Base-by-base conservation (phyloP, 2,329 filamentous ascomycete genomes). In the Fusarium praegraminearum region DNA sequence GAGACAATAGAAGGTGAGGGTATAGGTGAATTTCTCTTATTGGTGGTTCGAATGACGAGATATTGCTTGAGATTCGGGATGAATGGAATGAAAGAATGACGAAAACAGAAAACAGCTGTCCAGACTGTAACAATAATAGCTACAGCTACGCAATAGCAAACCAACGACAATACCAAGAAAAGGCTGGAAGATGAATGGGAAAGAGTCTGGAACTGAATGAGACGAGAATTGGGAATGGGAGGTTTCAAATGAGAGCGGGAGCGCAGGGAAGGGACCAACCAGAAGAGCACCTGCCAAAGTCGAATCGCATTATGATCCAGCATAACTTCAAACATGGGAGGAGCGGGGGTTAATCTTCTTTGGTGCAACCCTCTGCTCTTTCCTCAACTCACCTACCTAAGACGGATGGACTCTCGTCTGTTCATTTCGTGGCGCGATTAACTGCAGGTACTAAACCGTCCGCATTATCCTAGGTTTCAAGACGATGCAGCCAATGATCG, bases 61-160 rank as follows among this genome's bases (percentile, higher is more conserved):
- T 67, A 60, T 65, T 73, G 65, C 72, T 50, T 62, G 30, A 68
- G 52, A 56, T 44, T 36, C 26, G 40, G 46, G 24, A 43, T 44
- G 57, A 72, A 65, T 59, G 57, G 65, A 71, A 75, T 66, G 64
- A 71, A 73, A 61, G 69, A 74, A 28, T 36, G 62, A 73, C 55
- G 61, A 62, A 66, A 73, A 49, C 59, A 71, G 41, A 61, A 57
- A 58, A 55, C 24, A 49, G 32, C 24, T 33, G 45, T 50, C 53
- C 45, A 53, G 55, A 53, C 63, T 60, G 67, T 60, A 57, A 60
- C 62, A 71, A 65, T 64, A 49, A 52, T n/a, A 41, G 35, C 33
- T 52, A 30, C 35, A 49, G 58, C 32, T 54, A 30, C 38, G 46
- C 44, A 46, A 46, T 46, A 20, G 51, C 33, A 28, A 45, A 55